Percentiles rank a stretch among this genome's conserved stretches.
phyloP scores from a whole-genome alignment of 2,329 filamentous ascomycete genomes.

The Ilyonectria sp. region DNA sequence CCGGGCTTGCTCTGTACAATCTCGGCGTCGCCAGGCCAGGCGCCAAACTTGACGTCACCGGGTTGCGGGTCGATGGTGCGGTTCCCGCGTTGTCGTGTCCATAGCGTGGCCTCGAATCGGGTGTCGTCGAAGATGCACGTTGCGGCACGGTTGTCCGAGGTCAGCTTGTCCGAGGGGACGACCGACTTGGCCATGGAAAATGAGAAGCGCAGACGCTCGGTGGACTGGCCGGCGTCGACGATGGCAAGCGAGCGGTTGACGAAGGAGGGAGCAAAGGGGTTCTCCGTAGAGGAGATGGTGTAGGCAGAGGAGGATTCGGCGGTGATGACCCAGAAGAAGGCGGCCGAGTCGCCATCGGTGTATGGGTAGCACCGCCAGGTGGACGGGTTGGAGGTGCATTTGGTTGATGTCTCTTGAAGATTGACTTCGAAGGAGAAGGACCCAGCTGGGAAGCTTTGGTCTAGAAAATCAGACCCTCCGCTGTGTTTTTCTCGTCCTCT shows the following conservation, averaged over 20 bases:
- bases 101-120: conserved; percentile 70
- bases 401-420: conserved; percentile 66
- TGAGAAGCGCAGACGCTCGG: conserved; percentile 72
- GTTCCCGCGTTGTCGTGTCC: conserved; percentile 62
- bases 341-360: conserved; percentile 59
- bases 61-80: conserved; percentile 37
- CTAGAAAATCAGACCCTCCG: conserved; percentile 25
- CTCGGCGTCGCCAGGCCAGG: conserved; percentile 73
- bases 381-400: conserved; percentile 70
- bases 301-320: conserved; percentile 58
- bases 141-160: conserved; percentile 59
- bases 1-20: conserved; percentile 64
- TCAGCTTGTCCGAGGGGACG: conserved; percentile 61
- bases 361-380: conserved; percentile 77
- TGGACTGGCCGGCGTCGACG: conserved; percentile 60
- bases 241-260: conserved; percentile 65
- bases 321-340: conserved; percentile 75
- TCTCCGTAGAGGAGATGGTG: conserved; percentile 69
- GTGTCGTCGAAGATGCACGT: conserved; percentile 73
- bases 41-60: conserved; percentile 49
- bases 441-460: conserved; percentile 70
- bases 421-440: conserved; percentile 74
- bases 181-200: conserved; percentile 68
- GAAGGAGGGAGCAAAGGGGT: conserved; percentile 72
- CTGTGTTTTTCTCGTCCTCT: conserved; percentile 2